phyloP scores from a whole-genome alignment of 2,329 filamentous ascomycete genomes.

The Plenodomus lindquistii region DNA sequence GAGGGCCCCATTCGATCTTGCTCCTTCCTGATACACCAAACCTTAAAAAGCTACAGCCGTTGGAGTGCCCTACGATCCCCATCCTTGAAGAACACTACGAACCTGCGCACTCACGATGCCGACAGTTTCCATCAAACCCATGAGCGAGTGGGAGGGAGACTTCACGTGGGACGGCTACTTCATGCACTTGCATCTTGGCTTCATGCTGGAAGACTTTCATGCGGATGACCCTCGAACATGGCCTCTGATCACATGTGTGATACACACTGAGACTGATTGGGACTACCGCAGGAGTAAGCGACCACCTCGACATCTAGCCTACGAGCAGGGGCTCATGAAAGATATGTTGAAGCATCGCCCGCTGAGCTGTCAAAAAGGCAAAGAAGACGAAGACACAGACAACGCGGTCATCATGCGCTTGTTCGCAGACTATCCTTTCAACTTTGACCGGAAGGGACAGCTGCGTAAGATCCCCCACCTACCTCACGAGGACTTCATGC shows the following conservation, averaged over 20 bases:
- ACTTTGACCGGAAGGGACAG: neutral
- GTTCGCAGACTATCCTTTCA: conserved; percentile 2
- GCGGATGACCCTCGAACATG: conserved; percentile 3
- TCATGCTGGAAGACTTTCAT: neutral
- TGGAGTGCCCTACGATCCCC: neutral
- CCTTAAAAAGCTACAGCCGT: neutral
- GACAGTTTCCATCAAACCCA: neutral
- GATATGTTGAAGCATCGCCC: neutral
- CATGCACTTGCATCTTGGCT: neutral
- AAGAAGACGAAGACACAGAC: neutral
- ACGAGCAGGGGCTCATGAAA: neutral
- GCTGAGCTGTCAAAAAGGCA: neutral
- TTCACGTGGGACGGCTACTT: neutral
- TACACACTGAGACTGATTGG: neutral
- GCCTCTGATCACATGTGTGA: neutral
- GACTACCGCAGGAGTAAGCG: neutral
- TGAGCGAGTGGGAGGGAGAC: neutral
- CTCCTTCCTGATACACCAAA: too few relatives aligned
- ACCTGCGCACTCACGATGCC: too few relatives aligned
- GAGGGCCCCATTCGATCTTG: neutral
- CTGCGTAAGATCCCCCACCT: neutral
- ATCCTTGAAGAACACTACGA: neutral
- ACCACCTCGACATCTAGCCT: neutral
- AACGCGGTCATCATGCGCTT: neutral
- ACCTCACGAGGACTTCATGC: neutral